A percentile compares a stretch with the other conserved stretches of the same genome.
phyloP scores from a whole-genome alignment of 495 filamentous ascomycete genomes.

The Daldinia caldariorum region DNA sequence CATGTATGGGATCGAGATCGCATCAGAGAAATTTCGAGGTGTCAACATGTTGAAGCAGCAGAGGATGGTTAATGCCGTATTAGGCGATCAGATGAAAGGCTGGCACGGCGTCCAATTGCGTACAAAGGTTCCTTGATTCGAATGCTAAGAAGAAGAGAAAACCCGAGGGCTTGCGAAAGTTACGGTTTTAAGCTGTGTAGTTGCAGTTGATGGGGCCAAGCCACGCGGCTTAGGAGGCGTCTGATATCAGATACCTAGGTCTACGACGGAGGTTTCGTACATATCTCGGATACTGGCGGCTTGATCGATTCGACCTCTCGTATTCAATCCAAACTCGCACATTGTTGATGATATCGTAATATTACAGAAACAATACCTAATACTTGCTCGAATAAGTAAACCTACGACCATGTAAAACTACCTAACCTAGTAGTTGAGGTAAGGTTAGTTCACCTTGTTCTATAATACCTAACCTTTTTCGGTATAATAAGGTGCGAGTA shows the following conservation, averaged over 20 bases:
- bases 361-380: neutral
- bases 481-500: neutral
- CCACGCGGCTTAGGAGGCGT: neutral
- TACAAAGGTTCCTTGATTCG: constrained; percentile 59
- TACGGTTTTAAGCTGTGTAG: neutral
- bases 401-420: neutral
- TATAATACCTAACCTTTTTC: neutral
- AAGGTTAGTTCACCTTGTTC: no score
- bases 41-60: constrained; percentile 76
- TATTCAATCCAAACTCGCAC: constrained; percentile 5
- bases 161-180: neutral
- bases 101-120: constrained; percentile 82
- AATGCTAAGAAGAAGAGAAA: neutral
- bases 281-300: constrained; percentile 10
- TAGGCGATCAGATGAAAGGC: constrained; percentile 73
- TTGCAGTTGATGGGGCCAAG: neutral
- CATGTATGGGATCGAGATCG: constrained; percentile 80
- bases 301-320: neutral
- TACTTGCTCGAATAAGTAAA: neutral
- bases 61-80: constrained; percentile 71
- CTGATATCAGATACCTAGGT: neutral
- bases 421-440: no score
- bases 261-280: neutral
- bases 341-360: neutral
- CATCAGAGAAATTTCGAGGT: constrained; percentile 71